Base-by-base conservation (phyloP, 202 grass and related monocot genomes). In the Schoenoplectus triqueter region DNA sequence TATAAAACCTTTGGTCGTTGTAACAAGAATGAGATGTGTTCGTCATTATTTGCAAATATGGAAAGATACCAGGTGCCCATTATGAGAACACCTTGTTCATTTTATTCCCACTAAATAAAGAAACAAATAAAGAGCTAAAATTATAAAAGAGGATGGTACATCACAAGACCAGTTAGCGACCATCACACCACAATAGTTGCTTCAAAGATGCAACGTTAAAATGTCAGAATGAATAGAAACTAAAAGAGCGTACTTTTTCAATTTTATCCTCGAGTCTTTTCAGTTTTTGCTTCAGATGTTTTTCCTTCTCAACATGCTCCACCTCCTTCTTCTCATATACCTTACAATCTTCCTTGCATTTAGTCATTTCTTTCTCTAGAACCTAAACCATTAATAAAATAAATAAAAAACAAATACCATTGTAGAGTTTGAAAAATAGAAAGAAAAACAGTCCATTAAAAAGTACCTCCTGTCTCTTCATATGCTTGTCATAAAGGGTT, bases 231-330 rank as follows among this genome's bases (percentile, higher is more conserved):
- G 55, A 60, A 44, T 18, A n/a, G 7, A 79, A 61, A 45, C 75
- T 74, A 60, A n/a, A 73, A 84, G 21, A 50, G 67, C 64, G 65
- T 90, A 95, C 96, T 89, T 98, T 98, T 82, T 89, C 90, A 82
- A 85, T 47, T 94, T 98, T 98, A 64, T 94, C 96, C 47, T 94
- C 90, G 40, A 92, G 39, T 59, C 95, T 98, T 84, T 94, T 98
- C 8, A 98, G 91, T 71, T 95, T 98, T 79, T 94, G 93, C 80
- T 95, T 89, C 17, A 92, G 87, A 87, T 99, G 96, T n/a, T 99
- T 99, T 65, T 93, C 76, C 92, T 99, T 91, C 78, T 99, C 96
- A 82, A 86, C 85, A 21, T 94, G 77, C 78, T 95, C 94, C 82
- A 98, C 90, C 84, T 98, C 93, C 21, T 88, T 88, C 66, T 91